phyloP scores from a whole-genome alignment of 768 basidiomycete species.

The Mycena albidolilacea region DNA sequence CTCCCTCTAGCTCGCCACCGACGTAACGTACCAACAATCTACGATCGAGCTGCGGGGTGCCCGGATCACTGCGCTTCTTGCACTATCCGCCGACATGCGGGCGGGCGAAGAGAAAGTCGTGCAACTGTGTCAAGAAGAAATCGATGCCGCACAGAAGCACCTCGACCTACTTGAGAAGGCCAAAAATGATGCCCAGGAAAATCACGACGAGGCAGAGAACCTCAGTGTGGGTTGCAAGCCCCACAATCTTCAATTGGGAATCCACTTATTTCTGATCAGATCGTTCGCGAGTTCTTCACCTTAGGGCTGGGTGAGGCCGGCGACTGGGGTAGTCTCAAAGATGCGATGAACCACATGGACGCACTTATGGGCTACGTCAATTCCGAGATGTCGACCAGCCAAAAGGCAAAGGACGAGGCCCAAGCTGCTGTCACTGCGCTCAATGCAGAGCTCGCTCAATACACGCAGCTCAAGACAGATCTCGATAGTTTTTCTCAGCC shows the following conservation, averaged over 20 bases:
- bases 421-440: neutral
- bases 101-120: neutral
- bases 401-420: neutral
- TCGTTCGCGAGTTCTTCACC: neutral
- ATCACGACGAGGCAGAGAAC: neutral
- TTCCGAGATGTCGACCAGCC: neutral
- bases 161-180: neutral
- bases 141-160: neutral
- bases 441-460: neutral
- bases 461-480: neutral
- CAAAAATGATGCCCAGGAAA: neutral
- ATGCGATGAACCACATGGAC: neutral
- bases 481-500: neutral
- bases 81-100: neutral
- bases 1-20: neutral
- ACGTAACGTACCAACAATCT: neutral
- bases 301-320: neutral
- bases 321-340: neutral
- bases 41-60: neutral
- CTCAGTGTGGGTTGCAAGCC: neutral
- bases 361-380: neutral
- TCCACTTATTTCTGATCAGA: neutral
- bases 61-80: neutral
- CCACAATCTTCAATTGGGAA: neutral
- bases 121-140: neutral